Conservation (phyloP, 495 filamentous ascomycete genomes). For the Durotheca rogersii region DNA sequence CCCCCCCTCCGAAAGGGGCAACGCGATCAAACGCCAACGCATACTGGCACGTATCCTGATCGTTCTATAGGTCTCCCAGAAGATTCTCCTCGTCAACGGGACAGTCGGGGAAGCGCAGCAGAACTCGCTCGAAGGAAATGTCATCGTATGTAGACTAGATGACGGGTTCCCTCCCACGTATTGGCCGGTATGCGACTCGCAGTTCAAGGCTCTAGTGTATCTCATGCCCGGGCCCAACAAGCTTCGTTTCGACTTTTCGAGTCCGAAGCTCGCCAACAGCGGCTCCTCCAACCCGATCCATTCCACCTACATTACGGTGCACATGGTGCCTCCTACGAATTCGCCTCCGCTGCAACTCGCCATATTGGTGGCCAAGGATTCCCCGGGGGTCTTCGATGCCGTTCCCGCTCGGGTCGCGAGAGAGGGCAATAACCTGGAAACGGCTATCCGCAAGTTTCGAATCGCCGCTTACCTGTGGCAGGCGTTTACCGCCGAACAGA, state of each 20-base stretch:
- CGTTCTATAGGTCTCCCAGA: slow-evolving; percentile 74
- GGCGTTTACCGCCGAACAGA: slow-evolving; percentile 91
- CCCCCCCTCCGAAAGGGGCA: neutral
- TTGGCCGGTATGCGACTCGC: slow-evolving; percentile 83
- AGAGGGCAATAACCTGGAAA: slow-evolving; percentile 79
- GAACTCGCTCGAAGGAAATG: slow-evolving; percentile 70
- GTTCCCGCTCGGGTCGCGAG: slow-evolving; percentile 69
- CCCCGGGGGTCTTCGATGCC: slow-evolving; percentile 81
- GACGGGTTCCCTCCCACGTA: slow-evolving; percentile 75
- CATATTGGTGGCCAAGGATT: slow-evolving; percentile 82
- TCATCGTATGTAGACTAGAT: slow-evolving; percentile 79
- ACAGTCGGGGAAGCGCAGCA: slow-evolving; percentile 72
- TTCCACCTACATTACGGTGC: slow-evolving; percentile 74
- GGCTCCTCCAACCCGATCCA: slow-evolving; percentile 69
- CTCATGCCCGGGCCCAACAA: slow-evolving; percentile 85
- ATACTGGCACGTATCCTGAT: slow-evolving; percentile 7
- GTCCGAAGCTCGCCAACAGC: slow-evolving; percentile 72
- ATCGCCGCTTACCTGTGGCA: slow-evolving; percentile 96
- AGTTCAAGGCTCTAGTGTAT: slow-evolving; percentile 87
- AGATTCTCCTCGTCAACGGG: slow-evolving; percentile 77
- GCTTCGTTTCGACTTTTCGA: slow-evolving; percentile 80
- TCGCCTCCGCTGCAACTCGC: slow-evolving; percentile 81
- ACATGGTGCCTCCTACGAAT: slow-evolving; percentile 77
- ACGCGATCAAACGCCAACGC: neutral
- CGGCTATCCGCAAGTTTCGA: slow-evolving; percentile 79